These are phyloP conservation scores for Salmacisia buchloeana DNA, from an alignment of 1,284 basidiomycete genomes.

Conservation along the genomic window DNA sequence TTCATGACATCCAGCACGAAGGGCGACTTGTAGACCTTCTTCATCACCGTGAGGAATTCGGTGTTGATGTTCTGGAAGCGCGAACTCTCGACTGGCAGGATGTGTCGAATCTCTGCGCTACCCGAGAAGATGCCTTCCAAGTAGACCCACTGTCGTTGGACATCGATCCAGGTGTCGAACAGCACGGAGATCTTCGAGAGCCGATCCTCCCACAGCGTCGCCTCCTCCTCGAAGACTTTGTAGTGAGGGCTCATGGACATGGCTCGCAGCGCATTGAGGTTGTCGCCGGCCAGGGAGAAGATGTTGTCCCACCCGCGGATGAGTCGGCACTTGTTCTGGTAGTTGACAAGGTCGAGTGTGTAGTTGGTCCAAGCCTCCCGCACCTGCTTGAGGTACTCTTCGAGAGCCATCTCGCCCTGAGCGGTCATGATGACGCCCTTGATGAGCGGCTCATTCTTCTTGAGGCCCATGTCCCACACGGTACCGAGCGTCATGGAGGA, in stretches of 20 bases:
- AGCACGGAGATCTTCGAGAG: conserved; percentile 59
- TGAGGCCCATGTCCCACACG: conserved; percentile 94
- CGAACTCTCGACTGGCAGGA: conserved; percentile 91
- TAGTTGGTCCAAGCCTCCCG: conserved; percentile 96
- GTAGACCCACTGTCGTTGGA: conserved; percentile 99
- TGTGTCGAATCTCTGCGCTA: conserved; percentile 75
- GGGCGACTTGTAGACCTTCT: conserved; percentile 98
- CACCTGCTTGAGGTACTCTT: conserved; percentile 58
- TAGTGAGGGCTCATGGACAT: conserved; percentile 60
- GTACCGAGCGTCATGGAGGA: conserved; percentile 86
- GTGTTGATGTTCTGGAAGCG: conserved; percentile 98
- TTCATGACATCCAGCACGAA: conserved; percentile 96
- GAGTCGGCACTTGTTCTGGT: conserved; percentile 95
- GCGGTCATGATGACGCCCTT: conserved; percentile 94
- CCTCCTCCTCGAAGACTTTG: conserved; percentile 53
- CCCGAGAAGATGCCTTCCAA: conserved; percentile 99
- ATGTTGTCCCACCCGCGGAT: conserved; percentile 91
- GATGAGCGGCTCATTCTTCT: conserved; percentile 81
- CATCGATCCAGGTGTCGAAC: conserved; percentile 99
- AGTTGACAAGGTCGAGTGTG: conserved; percentile 91
- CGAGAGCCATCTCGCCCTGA: conserved; percentile 71
- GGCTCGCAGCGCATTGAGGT: conserved; percentile 86
- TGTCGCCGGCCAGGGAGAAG: conserved; percentile 53
- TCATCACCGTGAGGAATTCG: conserved; percentile 97
- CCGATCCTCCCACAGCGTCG: conserved; percentile 52